phyloP scores from a whole-genome alignment of 305 asterid genomes.

The Euphrasia arctica region DNA sequence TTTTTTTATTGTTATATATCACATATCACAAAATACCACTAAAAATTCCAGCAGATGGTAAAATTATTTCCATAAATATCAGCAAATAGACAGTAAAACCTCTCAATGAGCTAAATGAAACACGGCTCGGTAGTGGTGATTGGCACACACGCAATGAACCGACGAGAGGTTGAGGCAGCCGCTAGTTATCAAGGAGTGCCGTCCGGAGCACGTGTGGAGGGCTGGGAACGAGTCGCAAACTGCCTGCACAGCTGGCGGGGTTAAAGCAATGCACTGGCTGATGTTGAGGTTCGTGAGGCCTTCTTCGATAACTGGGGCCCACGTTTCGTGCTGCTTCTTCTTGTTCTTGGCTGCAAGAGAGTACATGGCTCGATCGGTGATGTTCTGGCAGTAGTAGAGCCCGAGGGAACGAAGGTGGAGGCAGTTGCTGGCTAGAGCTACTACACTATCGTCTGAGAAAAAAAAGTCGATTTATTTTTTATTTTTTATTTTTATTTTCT shows the following conservation, averaged over 20 bases:
- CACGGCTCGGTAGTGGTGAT: constrained; percentile 24
- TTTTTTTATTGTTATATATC: no score
- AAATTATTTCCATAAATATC: background rate
- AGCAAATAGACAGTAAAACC: background rate
- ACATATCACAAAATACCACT: no score
- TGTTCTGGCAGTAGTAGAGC: constrained; percentile 81
- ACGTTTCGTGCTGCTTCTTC: constrained; percentile 31
- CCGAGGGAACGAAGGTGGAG: constrained; percentile 68
- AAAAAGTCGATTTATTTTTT: no score
- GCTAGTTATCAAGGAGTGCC: constrained; percentile 75
- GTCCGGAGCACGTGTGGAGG: constrained; percentile 80
- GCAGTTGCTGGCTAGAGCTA: constrained; percentile 87
- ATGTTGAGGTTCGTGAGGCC: constrained; percentile 81
- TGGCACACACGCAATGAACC: constrained; percentile 79
- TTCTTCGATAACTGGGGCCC: constrained; percentile 61
- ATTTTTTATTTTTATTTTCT: no score
- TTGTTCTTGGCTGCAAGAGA: constrained; percentile 57
- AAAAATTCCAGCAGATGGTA: background rate
- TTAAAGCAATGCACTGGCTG: constrained; percentile 92
- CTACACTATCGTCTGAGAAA: constrained; percentile 70
- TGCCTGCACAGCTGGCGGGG: constrained; percentile 92
- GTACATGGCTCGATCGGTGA: constrained; percentile 82
- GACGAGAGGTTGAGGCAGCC: constrained; percentile 82
- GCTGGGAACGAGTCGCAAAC: constrained; percentile 82
- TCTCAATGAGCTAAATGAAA: constrained; percentile 60